Base-by-base conservation (phyloP, 495 filamentous ascomycete species). In the Trichoderma gamsii region DNA sequence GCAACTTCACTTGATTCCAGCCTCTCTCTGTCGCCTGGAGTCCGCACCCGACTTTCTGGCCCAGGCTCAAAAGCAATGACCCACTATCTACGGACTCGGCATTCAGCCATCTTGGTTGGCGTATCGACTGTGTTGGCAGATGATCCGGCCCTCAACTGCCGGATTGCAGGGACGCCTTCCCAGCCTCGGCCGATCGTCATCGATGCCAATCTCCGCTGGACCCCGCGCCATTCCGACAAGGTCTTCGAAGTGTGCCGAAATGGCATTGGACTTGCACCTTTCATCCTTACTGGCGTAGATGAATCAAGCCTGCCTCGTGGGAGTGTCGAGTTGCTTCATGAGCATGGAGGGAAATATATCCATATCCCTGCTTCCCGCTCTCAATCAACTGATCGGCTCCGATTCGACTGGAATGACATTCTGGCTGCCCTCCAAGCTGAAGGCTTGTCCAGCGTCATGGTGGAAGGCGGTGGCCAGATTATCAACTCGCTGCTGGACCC, bases 1-100 rank as follows among this genome's bases (percentile, higher is more conserved):
- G 93, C 94, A 32, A 86, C 87, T n/a, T 96, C 93, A 6, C 88
- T 97, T 74, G 93, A 97, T 76, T 89, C 88, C 12, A 84, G 86
- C 56, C 80, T 98, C 66, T 85, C 92, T 12, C 82, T 94, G 16
- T 80, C 86, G 0, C 90, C 91, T 0, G 92, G 92, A 18, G 82
- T 85, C 69, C 90, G 88, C 70, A 97, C 93, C 2, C 78, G 83
- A 0, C 85, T 97, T 6, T 97, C 93, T 8, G 92, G 93, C 32
- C 86, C 87, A 1, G 81, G 87, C 71, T 88, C 92, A 16, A 97
- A 97, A 75, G 83, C 89, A 65, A 92, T 98, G 89, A 97, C 93
- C 0, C 93, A 98, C 75, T 92, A 89, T 75, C 83, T 98, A 21
- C 90, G 93, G 67, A 86, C 87, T 7, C 84, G 83, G 15, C 93